A percentile compares a stretch with the other conserved stretches of the same genome.
Evolutionary conservation across 768 basidiomycete species (phyloP).

Genomic region (Lepiota venenata): DNA sequence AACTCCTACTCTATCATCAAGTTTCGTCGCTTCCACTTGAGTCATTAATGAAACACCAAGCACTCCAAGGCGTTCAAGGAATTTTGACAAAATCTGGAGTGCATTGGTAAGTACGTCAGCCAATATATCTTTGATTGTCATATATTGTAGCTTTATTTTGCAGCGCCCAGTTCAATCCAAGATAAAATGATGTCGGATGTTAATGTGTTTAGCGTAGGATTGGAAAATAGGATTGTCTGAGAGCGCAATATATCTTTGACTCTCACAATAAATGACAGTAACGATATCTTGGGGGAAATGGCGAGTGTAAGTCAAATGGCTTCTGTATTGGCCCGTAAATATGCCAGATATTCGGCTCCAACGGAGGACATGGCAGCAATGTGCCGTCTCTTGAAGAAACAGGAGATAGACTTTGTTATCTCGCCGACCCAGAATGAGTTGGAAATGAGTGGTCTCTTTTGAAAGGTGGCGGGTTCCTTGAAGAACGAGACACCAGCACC

Average conservation of each 20-base stretch:
- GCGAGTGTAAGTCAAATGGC: constrained; percentile 18
- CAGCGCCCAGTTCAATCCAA: constrained; percentile 6
- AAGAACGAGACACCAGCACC: too few relatives aligned
- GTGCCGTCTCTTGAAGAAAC: constrained; percentile 32
- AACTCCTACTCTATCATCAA: too few relatives aligned
- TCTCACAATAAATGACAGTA: constrained; percentile 12
- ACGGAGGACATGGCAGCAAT: constrained; percentile 30
- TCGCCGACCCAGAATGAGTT: too few relatives aligned
- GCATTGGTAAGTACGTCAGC: constrained; percentile 18
- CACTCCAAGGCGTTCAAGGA: too few relatives aligned
- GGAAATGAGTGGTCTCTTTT: too few relatives aligned
- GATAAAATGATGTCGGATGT: constrained; percentile 14
- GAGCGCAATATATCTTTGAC: constrained; percentile 16
- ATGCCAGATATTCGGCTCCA: constrained; percentile 20
- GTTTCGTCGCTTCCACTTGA: too few relatives aligned
- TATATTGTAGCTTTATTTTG: constrained; percentile 11
- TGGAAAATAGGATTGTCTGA: constrained; percentile 16
- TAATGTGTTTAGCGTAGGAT: constrained; percentile 15
- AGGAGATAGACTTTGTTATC: constrained; percentile 26
- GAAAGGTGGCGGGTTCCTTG: too few relatives aligned
- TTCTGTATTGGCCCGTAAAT: constrained; percentile 27
- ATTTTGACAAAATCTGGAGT: too few relatives aligned
- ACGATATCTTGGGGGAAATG: neutral
- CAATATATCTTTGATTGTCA: constrained; percentile 11
- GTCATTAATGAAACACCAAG: too few relatives aligned